These are phyloP conservation scores for Spergularia bocconei DNA, from an alignment of 148 eudicot genomes.

Conservation along the genomic window DNA sequence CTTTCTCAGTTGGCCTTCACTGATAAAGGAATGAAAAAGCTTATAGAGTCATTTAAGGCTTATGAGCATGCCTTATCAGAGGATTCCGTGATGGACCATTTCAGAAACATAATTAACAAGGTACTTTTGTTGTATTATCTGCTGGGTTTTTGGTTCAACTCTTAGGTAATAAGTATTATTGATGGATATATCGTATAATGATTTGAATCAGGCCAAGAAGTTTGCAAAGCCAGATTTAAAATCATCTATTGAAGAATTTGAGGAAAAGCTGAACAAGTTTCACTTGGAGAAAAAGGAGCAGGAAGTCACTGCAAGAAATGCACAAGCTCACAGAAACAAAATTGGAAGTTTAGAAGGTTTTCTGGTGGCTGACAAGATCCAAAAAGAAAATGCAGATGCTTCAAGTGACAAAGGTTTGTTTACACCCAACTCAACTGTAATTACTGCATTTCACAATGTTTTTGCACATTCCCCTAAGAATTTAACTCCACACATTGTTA, in stretches of 20 bases:
- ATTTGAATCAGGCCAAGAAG: constrained; percentile 66
- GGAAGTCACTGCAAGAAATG: constrained; percentile 77
- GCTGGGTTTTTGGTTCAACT: not conserved
- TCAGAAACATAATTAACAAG: constrained; percentile 82
- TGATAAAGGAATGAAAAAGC: constrained; percentile 91
- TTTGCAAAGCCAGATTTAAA: constrained; percentile 91
- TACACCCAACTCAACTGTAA: not conserved
- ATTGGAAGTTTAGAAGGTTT: constrained; percentile 44
- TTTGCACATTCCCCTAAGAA: constrained; percentile 12
- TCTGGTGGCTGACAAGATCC: constrained; percentile 27
- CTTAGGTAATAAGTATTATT: not conserved
- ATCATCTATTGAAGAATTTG: constrained; percentile 82
- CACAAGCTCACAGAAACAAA: constrained; percentile 69
- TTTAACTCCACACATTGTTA: not conserved
- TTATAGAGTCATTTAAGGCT: constrained; percentile 80
- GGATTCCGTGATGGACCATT: constrained; percentile 82
- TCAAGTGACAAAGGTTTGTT: constrained; percentile 46
- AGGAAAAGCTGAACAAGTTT: constrained; percentile 72
- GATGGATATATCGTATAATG: constrained; percentile 5
- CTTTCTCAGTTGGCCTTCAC: constrained; percentile 95
- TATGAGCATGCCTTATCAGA: constrained; percentile 81
- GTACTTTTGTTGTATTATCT: constrained; percentile 34
- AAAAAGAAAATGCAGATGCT: constrained; percentile 51
- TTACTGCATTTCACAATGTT: not conserved
- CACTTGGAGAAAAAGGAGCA: constrained; percentile 88